Percentiles rank a stretch among this genome's conserved stretches.
These are phyloP conservation scores for Pyrus betulifolia DNA, from an alignment of 306 rosid genomes.

Conservation along the genomic window DNA sequence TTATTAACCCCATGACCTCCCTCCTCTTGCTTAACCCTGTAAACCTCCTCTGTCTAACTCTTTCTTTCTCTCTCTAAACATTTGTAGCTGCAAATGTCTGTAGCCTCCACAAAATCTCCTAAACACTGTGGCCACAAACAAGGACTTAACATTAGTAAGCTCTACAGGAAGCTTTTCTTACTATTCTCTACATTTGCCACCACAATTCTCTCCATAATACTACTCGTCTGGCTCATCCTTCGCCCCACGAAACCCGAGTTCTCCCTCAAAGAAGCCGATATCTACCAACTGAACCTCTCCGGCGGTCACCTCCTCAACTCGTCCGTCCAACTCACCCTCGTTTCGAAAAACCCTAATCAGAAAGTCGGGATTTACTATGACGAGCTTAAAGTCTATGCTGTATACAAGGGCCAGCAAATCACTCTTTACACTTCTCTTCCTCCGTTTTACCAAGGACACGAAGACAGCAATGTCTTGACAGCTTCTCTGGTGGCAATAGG, in stretches of 20 bases:
- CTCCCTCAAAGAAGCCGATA: conserved; percentile 57
- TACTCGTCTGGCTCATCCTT: conserved; percentile 59
- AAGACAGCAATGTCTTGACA: conserved; percentile 57
- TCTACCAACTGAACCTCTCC: conserved; percentile 65
- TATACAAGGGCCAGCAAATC: conserved; percentile 71
- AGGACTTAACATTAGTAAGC: conserved; percentile 31
- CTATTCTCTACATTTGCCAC: conserved; percentile 46
- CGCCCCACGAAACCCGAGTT: conserved; percentile 74
- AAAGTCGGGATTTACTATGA: conserved; percentile 80
- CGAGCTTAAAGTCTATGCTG: conserved; percentile 53
- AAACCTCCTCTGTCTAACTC: conserved; percentile 15
- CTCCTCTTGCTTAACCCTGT: conserved; percentile 37
- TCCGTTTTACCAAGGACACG: conserved; percentile 68
- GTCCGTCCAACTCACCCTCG: conserved; percentile 68
- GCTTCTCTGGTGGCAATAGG: conserved; percentile 53
- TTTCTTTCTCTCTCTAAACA: neutral
- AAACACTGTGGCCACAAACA: conserved; percentile 65
- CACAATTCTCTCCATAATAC: conserved; percentile 36
- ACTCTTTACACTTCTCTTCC: conserved; percentile 56
- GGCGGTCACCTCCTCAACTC: conserved; percentile 58
- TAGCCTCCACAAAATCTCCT: conserved; percentile 48
- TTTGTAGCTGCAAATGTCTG: conserved; percentile 54
- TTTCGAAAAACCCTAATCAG: conserved; percentile 74
- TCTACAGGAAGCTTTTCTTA: conserved; percentile 55
- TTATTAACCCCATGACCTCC: conserved; percentile 21